phyloP scores from a whole-genome alignment of 768 basidiomycete species.

The Podaxis rugospora region DNA sequence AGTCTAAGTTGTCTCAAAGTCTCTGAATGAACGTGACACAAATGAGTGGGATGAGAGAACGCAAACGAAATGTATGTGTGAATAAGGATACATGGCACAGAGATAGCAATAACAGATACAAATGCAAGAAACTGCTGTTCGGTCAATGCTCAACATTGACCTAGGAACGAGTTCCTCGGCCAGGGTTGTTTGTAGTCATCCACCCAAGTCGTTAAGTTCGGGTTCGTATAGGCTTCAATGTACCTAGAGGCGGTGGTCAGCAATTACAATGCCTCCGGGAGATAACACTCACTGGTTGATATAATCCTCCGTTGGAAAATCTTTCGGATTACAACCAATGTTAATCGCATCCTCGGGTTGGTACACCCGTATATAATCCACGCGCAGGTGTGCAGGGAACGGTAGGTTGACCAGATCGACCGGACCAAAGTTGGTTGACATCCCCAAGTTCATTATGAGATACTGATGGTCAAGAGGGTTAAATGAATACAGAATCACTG shows the following conservation, averaged over 20 bases:
- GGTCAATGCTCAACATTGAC: conserved; percentile 23
- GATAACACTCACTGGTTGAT: conserved; percentile 48
- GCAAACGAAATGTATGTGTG: neutral
- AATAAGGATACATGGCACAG: neutral
- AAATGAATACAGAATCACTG: neutral
- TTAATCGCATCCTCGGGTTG: conserved; percentile 59
- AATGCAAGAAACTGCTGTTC: neutral
- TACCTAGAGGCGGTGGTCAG: conserved; percentile 29
- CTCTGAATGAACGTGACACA: too few relatives aligned
- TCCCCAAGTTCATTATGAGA: conserved; percentile 77
- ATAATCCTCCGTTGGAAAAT: conserved; percentile 68
- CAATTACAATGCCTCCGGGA: neutral
- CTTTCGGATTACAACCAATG: conserved; percentile 66
- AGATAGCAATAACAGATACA: neutral
- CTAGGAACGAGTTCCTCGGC: conserved; percentile 55
- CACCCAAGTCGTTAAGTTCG: conserved; percentile 53
- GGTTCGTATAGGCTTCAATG: conserved; percentile 67
- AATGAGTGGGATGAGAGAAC: neutral
- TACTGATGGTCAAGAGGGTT: conserved; percentile 43
- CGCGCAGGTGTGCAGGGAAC: conserved; percentile 55
- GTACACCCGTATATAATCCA: conserved; percentile 65
- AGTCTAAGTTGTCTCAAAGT: neutral
- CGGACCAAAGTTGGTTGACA: conserved; percentile 72
- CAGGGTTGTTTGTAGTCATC: conserved; percentile 47
- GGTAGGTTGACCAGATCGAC: conserved; percentile 65